phyloP scores from a whole-genome alignment of 257 asterid genomes.

The Verbascum thapsus region DNA sequence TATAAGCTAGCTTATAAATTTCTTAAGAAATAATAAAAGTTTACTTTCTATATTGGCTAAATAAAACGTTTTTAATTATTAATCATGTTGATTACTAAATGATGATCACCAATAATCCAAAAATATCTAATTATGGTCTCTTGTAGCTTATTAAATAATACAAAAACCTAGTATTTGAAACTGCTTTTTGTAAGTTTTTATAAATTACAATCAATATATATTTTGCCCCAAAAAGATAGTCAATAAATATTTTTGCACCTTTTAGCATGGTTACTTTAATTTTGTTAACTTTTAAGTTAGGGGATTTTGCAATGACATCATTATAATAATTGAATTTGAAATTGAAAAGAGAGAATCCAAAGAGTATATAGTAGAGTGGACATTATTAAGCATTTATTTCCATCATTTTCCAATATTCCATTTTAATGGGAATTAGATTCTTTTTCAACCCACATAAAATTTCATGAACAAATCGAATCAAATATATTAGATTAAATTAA shows the following conservation, averaged over 20 bases:
- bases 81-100: too few relatives aligned
- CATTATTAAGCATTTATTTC: slow-evolving; percentile 24
- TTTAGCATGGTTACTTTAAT: background rate
- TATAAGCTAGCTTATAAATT: too few relatives aligned
- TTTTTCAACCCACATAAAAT: slow-evolving; percentile 1
- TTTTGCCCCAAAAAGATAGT: too few relatives aligned
- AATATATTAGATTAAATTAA: background rate
- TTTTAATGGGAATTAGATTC: slow-evolving; percentile 52
- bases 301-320: slow-evolving; percentile 2
- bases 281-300: slow-evolving; percentile 26
- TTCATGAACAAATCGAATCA: too few relatives aligned
- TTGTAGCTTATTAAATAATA: too few relatives aligned
- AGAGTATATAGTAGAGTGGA: slow-evolving; percentile 16
- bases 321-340: background rate
- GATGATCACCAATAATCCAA: too few relatives aligned
- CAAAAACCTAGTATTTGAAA: too few relatives aligned
- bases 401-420: slow-evolving; percentile 38
- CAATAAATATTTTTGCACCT: slow-evolving; percentile 3
- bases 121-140: too few relatives aligned
- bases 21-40: too few relatives aligned
- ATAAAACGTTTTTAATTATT: too few relatives aligned
- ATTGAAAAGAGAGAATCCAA: slow-evolving; percentile 27
- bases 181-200: too few relatives aligned
- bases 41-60: too few relatives aligned
- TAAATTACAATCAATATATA: background rate